Percentiles rank a stretch among this genome's conserved stretches.
These are phyloP conservation scores for Mucor saturninus DNA, from an alignment of 371 early-diverging fungal genomes.

Conservation along the genomic window DNA sequence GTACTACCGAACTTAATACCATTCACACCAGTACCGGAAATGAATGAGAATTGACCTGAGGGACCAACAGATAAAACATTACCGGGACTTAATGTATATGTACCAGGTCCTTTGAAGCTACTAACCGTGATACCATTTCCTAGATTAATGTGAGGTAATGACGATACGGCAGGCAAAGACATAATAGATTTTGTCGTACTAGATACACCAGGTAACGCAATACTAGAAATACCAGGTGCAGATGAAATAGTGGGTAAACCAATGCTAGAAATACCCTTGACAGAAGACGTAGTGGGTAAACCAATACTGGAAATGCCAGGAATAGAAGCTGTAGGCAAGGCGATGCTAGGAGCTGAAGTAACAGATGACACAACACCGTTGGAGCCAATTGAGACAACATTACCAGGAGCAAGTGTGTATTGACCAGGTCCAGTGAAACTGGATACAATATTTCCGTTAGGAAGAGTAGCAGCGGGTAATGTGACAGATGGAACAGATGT, in stretches of 20 bases:
- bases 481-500: not conserved
- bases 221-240: too few relatives aligned
- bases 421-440: conserved; percentile 1
- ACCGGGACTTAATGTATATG: conserved; percentile 11
- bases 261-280: too few relatives aligned
- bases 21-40: not conserved
- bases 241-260: too few relatives aligned
- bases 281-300: too few relatives aligned
- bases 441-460: not conserved
- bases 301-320: too few relatives aligned
- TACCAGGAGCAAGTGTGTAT: conserved; percentile 7
- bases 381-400: conserved; percentile 2
- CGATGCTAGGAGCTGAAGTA: not conserved
- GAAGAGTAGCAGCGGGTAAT: not conserved
- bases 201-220: too few relatives aligned
- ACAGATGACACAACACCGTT: not conserved
- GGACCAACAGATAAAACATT: conserved; percentile 8
- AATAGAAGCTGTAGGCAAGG: conserved; percentile 4
- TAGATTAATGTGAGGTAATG: not conserved
- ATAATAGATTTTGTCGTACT: not conserved
- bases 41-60: not conserved
- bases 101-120: not conserved
- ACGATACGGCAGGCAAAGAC: too few relatives aligned
- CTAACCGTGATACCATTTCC: not conserved
- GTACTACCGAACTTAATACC: not conserved